Evolutionary conservation across 306 rosid species (phyloP), one percentile per base, ranked within the genome.

Genomic region (Dalbergia cochinchinensis): DNA sequence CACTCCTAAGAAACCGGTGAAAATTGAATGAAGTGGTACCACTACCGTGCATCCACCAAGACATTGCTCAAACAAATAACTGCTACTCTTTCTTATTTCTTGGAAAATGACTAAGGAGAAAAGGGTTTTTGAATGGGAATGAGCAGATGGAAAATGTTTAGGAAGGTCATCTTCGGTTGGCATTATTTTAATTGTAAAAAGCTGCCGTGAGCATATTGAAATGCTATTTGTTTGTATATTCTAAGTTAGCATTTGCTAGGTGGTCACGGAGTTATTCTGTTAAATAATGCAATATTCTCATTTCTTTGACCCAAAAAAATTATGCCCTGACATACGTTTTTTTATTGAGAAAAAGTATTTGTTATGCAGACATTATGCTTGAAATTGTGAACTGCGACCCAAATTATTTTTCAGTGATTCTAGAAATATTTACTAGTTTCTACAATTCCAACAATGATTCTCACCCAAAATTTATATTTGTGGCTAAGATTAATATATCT

Each of bases 111-210:
- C 70, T 34, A 53, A 70, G 67, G 48, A 34, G n/a, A 66, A 34
- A 44, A 7, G 31, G 34, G 51, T 50, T 70, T 82, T 59, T 59
- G 76, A 69, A 72, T 51, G 59, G 54, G 44, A 42, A 19, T 81
- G 37, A 76, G 39, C 51, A 76, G 51, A 76, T 69, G 73, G 34
- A 69, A 80, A 81, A 69, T 62, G 77, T 71, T 82, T 53, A 37
- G 41, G 3, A 57, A 35, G 80, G 80, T 65, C 71, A 9, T 71
- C 13, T 48, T 71, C 73, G 79, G 86, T 48, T 65, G 79, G 76
- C 65, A 26, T 83, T 76, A 59, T 64, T 63, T 71, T 68, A 74
- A 57, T 41, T 71, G 11, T 60, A 47, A 47, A 26, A 18, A 8
- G 58, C 19, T 59, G 1, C 5, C 4, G 6, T 11, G n/a, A 47